phyloP scores from a whole-genome alignment of 495 filamentous ascomycete species.

The Penicillium coffeae region DNA sequence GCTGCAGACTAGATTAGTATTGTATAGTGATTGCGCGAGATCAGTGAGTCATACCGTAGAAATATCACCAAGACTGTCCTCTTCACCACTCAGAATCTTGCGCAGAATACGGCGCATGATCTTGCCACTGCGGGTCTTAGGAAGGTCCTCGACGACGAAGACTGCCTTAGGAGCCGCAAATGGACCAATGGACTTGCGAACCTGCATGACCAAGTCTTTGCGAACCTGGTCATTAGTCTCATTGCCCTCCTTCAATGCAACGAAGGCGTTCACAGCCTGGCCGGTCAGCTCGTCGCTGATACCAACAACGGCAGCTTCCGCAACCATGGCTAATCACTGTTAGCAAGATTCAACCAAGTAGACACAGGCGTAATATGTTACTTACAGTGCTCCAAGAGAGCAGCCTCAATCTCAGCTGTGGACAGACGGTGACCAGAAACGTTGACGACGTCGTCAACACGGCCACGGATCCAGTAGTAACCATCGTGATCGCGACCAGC shows the following conservation, averaged over 20 bases:
- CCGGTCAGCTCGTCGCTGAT: constrained; percentile 90
- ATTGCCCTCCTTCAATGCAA: constrained; percentile 83
- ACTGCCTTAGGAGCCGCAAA: constrained; percentile 96
- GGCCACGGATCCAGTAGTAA: constrained; percentile 99
- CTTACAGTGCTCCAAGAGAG: constrained; percentile 84
- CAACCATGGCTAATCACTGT: constrained; percentile 51
- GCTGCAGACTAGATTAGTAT: constrained; percentile 51
- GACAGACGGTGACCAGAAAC: constrained; percentile 94
- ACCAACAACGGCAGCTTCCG: constrained; percentile 94
- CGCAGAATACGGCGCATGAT: constrained; percentile 97
- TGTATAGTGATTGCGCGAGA: not conserved
- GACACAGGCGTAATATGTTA: not conserved
- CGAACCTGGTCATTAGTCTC: constrained; percentile 75
- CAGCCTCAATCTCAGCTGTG: constrained; percentile 96
- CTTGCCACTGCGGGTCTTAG: constrained; percentile 96
- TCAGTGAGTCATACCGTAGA: constrained; percentile 66
- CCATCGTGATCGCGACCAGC: constrained; percentile 96
- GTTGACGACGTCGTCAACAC: constrained; percentile 98
- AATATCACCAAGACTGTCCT: constrained; percentile 91
- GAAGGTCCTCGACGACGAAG: constrained; percentile 84
- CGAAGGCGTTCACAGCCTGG: constrained; percentile 96
- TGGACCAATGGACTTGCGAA: constrained; percentile 93
- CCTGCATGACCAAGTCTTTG: constrained; percentile 91
- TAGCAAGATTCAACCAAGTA: constrained; percentile 3
- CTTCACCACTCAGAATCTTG: constrained; percentile 95